Conservation (phyloP, 2,329 filamentous ascomycete genomes). For the Hymenoscyphus infarciens region DNA sequence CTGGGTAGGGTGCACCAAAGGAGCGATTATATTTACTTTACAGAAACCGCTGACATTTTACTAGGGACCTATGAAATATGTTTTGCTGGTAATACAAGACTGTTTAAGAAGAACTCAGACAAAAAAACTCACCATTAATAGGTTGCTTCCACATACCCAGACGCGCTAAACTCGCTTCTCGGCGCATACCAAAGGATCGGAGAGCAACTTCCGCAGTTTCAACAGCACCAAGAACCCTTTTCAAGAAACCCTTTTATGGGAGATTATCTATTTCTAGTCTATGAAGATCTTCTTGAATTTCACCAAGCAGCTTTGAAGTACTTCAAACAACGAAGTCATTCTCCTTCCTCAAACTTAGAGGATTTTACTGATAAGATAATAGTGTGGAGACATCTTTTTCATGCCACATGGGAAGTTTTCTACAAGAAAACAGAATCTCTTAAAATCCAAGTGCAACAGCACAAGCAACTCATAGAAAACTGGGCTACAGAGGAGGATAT, state of each 20-base stretch:
- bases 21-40: background rate
- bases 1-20: constrained; percentile 39
- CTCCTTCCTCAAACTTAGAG: background rate
- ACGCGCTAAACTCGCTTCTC: constrained; percentile 42
- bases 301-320: constrained; percentile 46
- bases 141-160: constrained; percentile 15
- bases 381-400: constrained; percentile 35
- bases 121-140: constrained; percentile 10
- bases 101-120: background rate
- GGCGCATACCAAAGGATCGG: constrained; percentile 40
- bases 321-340: constrained; percentile 30
- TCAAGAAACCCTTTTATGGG: constrained; percentile 37
- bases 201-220: constrained; percentile 39
- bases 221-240: constrained; percentile 35
- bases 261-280: constrained; percentile 41
- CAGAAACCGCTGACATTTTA: background rate
- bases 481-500: no score
- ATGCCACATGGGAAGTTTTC: constrained; percentile 30
- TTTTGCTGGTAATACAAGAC: constrained; percentile 31
- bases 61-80: constrained; percentile 39
- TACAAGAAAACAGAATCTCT: background rate
- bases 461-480: no score
- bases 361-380: background rate
- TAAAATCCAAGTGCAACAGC: background rate
- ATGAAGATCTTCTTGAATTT: constrained; percentile 47